Evolutionary conservation across 1,284 basidiomycete genomes (phyloP).

Genomic region (Volvariella surrecta): DNA sequence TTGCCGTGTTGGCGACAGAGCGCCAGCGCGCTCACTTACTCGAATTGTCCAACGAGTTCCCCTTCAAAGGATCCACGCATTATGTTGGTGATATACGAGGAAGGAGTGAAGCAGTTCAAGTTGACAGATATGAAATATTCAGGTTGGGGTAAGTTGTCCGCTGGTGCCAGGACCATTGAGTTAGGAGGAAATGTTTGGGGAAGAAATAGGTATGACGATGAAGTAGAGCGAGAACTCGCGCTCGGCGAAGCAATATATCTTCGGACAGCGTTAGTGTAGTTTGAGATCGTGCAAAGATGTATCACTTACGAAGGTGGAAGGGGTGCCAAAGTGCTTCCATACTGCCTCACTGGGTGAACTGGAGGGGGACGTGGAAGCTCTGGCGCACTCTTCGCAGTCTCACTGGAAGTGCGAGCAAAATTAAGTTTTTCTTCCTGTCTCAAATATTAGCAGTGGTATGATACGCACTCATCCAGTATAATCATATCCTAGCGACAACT

Average conservation of each 20-base stretch:
- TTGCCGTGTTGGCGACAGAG: too few species aligned
- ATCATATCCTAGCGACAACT: conserved; percentile 7
- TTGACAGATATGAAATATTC: conserved; percentile 29
- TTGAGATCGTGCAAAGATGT: too few species aligned
- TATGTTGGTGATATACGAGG: conserved; percentile 30
- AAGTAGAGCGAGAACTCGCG: conserved; percentile 12
- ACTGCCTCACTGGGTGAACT: conserved; percentile 15
- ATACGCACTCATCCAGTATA: conserved; percentile 11
- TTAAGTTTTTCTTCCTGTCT: too few species aligned
- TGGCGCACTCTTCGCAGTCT: neutral
- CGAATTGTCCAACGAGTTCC: conserved; percentile 32
- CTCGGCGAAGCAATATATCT: too few species aligned
- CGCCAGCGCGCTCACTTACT: too few species aligned
- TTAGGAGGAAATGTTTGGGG: conserved; percentile 24
- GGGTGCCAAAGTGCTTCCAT: conserved; percentile 14
- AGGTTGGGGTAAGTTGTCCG: conserved; percentile 13
- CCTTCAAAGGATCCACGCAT: conserved; percentile 24
- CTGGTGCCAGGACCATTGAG: conserved; percentile 25
- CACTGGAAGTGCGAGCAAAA: neutral
- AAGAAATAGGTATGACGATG: conserved; percentile 28
- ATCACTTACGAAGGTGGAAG: conserved; percentile 17
- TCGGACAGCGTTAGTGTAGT: too few species aligned
- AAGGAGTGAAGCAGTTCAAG: conserved; percentile 33
- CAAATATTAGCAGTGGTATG: too few species aligned
- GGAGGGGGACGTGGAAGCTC: conserved; percentile 11